Evolutionary conservation across 1,139 yeast genomes (phyloP).

Genomic region (Sugiyamaella paludigena): DNA sequence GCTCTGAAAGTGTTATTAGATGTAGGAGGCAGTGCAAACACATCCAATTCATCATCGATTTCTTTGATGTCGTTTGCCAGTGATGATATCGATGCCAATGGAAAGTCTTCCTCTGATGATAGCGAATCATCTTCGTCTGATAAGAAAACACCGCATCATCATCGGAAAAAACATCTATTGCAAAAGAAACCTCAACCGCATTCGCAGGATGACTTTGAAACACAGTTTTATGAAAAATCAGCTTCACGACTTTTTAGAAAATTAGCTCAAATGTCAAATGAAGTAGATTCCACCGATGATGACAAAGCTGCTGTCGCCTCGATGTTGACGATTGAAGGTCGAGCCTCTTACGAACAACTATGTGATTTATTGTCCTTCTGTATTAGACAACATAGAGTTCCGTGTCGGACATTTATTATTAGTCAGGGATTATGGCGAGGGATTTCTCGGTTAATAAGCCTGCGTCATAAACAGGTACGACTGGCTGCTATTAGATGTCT

Average conservation of each 20-base stretch:
- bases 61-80: not conserved
- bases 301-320: slow-evolving; percentile 17
- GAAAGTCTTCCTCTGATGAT: too few species aligned
- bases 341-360: slow-evolving; percentile 56
- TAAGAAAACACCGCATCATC: not conserved
- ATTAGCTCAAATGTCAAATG: slow-evolving; percentile 10
- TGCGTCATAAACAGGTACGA: slow-evolving; percentile 49
- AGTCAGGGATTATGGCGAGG: slow-evolving; percentile 56
- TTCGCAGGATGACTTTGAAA: slow-evolving; percentile 9
- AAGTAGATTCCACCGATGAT: slow-evolving; percentile 6
- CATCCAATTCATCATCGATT: slow-evolving; percentile 2
- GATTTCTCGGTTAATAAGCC: slow-evolving; percentile 46
- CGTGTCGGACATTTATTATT: slow-evolving; percentile 60
- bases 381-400: slow-evolving; percentile 53
- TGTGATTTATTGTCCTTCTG: slow-evolving; percentile 71
- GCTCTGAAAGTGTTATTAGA: slow-evolving; percentile 74
- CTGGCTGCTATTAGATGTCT: slow-evolving; percentile 49
- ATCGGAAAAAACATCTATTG: not conserved
- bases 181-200: not conserved
- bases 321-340: slow-evolving; percentile 30
- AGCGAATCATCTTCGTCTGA: not conserved
- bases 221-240: slow-evolving; percentile 25
- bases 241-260: slow-evolving; percentile 25
- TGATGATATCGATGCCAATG: too few species aligned
- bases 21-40: slow-evolving; percentile 2